Evolutionary conservation across 2,329 filamentous ascomycete genomes (phyloP).

Genomic region (Alternaria consortialis): DNA sequence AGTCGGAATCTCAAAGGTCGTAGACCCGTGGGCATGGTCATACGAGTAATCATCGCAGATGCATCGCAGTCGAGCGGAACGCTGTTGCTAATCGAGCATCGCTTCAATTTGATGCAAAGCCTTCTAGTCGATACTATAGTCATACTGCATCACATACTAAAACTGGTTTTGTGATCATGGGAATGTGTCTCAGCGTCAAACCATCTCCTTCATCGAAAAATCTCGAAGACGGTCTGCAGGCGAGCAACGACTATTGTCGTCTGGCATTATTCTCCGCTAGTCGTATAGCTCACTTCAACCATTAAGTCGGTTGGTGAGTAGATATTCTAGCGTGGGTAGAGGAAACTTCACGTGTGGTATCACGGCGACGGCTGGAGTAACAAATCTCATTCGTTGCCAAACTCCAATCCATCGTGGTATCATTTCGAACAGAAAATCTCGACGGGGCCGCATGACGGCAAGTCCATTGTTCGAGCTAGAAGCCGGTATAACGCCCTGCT

Average conservation of each 20-base stretch:
- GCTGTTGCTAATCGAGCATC: background rate
- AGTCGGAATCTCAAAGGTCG: background rate
- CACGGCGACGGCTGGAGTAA: conserved; percentile 38
- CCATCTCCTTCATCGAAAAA: conserved; percentile 70
- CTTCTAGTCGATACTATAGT: background rate
- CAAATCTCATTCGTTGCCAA: conserved; percentile 35
- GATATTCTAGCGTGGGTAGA: conserved; percentile 77
- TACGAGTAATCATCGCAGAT: background rate
- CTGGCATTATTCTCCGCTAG: conserved; percentile 80
- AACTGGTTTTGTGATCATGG: background rate
- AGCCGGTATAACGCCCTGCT: conserved; percentile 50
- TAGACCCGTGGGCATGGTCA: background rate
- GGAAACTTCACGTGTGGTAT: conserved; percentile 27
- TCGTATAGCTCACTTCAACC: conserved; percentile 88
- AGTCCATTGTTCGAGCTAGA: conserved; percentile 51
- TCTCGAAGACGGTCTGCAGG: conserved; percentile 81
- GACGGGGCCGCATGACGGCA: conserved; percentile 46
- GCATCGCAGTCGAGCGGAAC: background rate
- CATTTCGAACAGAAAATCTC: conserved; percentile 43
- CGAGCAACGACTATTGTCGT: conserved; percentile 67
- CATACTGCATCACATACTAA: background rate
- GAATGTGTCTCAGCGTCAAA: conserved; percentile 79
- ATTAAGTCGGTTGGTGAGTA: conserved; percentile 78
- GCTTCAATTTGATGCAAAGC: background rate
- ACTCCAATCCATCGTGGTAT: conserved; percentile 41